phyloP scores from a whole-genome alignment of 148 eudicot genomes.

The Spergularia bocconei region DNA sequence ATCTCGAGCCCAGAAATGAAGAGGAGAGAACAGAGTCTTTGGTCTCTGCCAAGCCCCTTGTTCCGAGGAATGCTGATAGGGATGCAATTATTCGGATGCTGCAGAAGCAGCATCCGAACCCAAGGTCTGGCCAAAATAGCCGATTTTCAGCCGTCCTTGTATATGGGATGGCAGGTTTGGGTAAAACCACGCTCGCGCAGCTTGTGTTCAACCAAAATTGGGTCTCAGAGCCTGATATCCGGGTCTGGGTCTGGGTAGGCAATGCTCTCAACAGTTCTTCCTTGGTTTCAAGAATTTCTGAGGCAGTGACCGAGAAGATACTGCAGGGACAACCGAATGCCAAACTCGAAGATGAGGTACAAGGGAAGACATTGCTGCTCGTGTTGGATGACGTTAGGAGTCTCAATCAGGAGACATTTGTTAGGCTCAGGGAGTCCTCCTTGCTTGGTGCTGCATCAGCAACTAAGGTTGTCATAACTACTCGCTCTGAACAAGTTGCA shows the following conservation, averaged over 20 bases:
- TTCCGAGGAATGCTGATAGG: background rate
- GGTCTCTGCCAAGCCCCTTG: background rate
- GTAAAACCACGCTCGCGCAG: background rate
- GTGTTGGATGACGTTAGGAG: conserved; percentile 14
- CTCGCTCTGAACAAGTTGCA: background rate
- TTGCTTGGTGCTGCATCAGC: background rate
- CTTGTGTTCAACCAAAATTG: background rate
- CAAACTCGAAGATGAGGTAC: background rate
- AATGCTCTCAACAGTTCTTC: background rate
- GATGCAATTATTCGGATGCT: background rate
- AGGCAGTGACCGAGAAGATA: background rate
- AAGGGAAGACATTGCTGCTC: conserved; percentile 8
- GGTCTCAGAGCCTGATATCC: background rate
- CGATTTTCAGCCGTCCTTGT: background rate
- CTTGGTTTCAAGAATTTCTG: background rate
- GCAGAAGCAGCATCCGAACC: background rate
- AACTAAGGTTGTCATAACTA: conserved; percentile 2
- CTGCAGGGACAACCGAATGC: background rate
- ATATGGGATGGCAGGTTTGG: conserved; percentile 3
- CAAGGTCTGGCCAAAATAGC: background rate
- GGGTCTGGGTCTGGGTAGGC: conserved; percentile 1
- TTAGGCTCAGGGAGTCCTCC: background rate
- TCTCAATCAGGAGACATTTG: background rate
- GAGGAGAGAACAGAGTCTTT: background rate
- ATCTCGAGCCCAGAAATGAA: background rate